Evolutionary conservation across 1,284 basidiomycete species (phyloP).

Genomic region (Somion occarium): DNA sequence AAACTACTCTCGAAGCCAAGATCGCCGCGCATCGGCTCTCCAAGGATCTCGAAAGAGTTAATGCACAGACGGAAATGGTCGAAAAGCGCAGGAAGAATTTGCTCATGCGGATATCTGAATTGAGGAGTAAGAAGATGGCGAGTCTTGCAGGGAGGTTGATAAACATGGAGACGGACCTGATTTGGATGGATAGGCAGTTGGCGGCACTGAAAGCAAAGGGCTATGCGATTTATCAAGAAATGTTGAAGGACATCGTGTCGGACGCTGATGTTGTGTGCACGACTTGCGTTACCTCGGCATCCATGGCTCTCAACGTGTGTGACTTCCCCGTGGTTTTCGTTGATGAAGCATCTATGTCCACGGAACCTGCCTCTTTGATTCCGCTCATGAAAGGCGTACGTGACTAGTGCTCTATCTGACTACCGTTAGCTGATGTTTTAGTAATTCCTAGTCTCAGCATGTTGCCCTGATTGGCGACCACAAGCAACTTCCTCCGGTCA

Average conservation of each 20-base stretch:
- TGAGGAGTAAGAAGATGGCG: not conserved
- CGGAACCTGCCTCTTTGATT: conserved; percentile 83
- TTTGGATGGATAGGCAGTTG: conserved; percentile 31
- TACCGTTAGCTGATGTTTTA: conserved; percentile 12
- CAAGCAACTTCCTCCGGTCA: conserved; percentile 92
- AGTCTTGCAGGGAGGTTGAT: conserved; percentile 19
- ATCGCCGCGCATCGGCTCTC: conserved; percentile 55
- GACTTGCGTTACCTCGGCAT: conserved; percentile 75
- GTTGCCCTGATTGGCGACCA: conserved; percentile 92
- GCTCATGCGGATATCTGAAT: conserved; percentile 20
- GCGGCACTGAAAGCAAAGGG: conserved; percentile 34
- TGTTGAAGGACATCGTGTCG: conserved; percentile 55
- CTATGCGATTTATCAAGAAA: conserved; percentile 47
- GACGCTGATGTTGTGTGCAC: conserved; percentile 82
- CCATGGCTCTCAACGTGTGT: conserved; percentile 50
- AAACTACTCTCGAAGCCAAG: conserved; percentile 31
- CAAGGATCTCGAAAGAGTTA: conserved; percentile 35
- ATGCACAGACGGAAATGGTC: conserved; percentile 28
- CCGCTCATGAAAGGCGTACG: conserved; percentile 86
- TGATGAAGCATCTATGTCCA: conserved; percentile 95
- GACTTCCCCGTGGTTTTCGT: conserved; percentile 94
- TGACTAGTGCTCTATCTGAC: conserved; percentile 16
- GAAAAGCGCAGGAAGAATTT: conserved; percentile 26
- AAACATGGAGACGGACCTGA: conserved; percentile 37
- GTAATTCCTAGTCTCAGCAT: conserved; percentile 59